Conservation (phyloP, 2,329 filamentous ascomycete species). For the Trichoderma sp. region DNA sequence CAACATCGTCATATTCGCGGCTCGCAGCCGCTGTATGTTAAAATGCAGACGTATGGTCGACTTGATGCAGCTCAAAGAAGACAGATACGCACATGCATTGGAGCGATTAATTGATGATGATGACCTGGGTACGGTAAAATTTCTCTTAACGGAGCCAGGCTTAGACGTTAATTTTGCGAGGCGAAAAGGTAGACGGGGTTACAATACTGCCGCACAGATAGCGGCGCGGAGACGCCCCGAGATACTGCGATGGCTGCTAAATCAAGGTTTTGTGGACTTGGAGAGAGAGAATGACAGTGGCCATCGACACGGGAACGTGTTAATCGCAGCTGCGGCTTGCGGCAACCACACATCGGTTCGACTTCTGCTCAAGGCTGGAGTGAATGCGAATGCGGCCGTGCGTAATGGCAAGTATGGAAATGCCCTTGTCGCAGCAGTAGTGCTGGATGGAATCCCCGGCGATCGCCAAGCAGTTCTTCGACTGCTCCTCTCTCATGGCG, state of each 20-base stretch:
- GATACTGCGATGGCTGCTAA: background rate
- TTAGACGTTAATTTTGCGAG: background rate
- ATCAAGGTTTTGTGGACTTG: background rate
- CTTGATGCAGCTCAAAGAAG: background rate
- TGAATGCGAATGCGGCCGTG: background rate
- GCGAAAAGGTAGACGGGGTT: fast-evolving
- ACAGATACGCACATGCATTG: background rate
- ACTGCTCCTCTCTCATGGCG: background rate
- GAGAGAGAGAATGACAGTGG: background rate
- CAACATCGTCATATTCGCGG: background rate
- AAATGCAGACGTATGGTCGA: background rate
- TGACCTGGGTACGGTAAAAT: background rate
- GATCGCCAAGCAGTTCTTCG: background rate
- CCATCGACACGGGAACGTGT: fast-evolving
- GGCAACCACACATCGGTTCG: background rate
- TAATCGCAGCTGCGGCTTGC: background rate
- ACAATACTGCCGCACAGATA: background rate
- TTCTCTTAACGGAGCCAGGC: background rate
- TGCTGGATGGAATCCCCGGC: fast-evolving
- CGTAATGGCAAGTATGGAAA: background rate
- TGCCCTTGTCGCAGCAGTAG: background rate
- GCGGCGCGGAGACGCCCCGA: fast-evolving
- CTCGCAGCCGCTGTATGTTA: fast-evolving
- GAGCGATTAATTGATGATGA: fast-evolving
- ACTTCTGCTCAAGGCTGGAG: background rate